Percentiles rank a stretch among this genome's conserved stretches.
These are phyloP conservation scores for Schizothecium vesticola DNA, from an alignment of 495 filamentous ascomycete genomes.

Conservation along the genomic window DNA sequence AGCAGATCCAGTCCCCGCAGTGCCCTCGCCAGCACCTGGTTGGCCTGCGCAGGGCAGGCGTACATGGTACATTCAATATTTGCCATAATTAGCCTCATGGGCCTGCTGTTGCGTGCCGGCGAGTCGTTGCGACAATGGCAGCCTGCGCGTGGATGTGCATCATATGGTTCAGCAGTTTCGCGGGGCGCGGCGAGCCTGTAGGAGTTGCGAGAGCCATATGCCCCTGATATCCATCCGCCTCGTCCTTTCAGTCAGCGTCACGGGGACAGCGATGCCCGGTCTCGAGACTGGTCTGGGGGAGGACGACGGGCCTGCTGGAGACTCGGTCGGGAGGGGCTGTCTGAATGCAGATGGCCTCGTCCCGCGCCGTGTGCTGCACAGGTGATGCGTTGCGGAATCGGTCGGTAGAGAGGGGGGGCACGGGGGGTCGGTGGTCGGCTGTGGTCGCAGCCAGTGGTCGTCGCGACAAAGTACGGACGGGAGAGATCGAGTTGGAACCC, in stretches of 20 bases:
- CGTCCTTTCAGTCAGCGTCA: neutral
- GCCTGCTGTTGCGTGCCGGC: constrained; percentile 17
- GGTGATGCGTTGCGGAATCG: neutral
- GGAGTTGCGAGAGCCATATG: neutral
- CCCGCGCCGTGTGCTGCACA: neutral
- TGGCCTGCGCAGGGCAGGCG: constrained; percentile 23
- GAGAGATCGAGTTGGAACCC: neutral
- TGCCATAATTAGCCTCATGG: constrained; percentile 34
- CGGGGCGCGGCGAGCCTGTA: neutral
- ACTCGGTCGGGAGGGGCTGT: neutral
- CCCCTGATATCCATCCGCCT: neutral
- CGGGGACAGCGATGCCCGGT: neutral
- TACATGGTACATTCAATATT: constrained; percentile 35
- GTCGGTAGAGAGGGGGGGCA: neutral
- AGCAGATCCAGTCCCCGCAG: constrained; percentile 4
- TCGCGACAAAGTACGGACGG: neutral
- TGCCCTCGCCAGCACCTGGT: constrained; percentile 21
- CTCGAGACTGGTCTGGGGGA: neutral
- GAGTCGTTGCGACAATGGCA: constrained; percentile 16
- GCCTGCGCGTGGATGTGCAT: neutral
- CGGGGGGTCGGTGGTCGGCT: neutral
- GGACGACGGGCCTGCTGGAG: neutral
- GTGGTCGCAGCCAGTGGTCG: neutral
- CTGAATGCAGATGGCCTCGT: neutral
- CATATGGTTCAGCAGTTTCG: neutral